Percentiles rank a stretch among this genome's conserved stretches.
phyloP scores from a whole-genome alignment of 129 eudicot species.

The Flaveria trinervia region DNA sequence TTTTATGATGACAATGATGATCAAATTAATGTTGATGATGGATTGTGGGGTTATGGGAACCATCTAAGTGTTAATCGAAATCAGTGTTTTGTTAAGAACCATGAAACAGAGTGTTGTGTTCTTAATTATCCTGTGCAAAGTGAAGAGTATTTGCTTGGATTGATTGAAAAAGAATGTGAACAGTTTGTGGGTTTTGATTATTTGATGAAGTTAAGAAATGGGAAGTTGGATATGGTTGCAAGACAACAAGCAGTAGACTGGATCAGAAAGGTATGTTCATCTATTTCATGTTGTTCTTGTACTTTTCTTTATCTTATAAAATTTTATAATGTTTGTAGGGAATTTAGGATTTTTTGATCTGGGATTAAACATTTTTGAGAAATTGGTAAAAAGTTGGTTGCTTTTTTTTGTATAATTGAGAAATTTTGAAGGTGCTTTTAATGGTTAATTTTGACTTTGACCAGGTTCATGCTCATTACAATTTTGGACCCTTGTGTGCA shows the following conservation, averaged over 20 bases:
- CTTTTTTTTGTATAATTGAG: neutral
- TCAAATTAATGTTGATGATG: slow-evolving; percentile 4
- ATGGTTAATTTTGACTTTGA: slow-evolving; percentile 24
- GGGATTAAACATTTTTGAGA: slow-evolving; percentile 3
- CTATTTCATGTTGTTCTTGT: neutral
- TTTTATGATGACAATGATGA: slow-evolving; percentile 36
- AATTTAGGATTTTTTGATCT: slow-evolving; percentile 20
- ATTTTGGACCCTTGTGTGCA: slow-evolving; percentile 61
- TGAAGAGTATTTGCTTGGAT: slow-evolving; percentile 54
- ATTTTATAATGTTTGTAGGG: neutral
- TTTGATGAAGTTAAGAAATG: slow-evolving; percentile 50
- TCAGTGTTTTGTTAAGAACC: slow-evolving; percentile 21
- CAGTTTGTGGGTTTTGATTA: slow-evolving; percentile 61
- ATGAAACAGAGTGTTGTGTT: slow-evolving; percentile 35
- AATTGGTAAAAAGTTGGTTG: slow-evolving; percentile 1
- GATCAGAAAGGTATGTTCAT: slow-evolving; percentile 63
- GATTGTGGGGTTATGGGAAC: slow-evolving; percentile 21
- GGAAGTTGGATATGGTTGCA: slow-evolving; percentile 55
- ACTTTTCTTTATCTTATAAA: neutral
- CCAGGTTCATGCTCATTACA: slow-evolving; percentile 63
- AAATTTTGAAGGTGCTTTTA: slow-evolving; percentile 13
- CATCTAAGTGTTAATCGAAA: slow-evolving; percentile 29
- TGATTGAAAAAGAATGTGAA: slow-evolving; percentile 55
- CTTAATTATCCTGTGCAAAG: slow-evolving; percentile 41
- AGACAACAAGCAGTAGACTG: slow-evolving; percentile 64